Base-by-base conservation (phyloP, 768 basidiomycete genomes). In the Pleurotus citrinopileatus region DNA sequence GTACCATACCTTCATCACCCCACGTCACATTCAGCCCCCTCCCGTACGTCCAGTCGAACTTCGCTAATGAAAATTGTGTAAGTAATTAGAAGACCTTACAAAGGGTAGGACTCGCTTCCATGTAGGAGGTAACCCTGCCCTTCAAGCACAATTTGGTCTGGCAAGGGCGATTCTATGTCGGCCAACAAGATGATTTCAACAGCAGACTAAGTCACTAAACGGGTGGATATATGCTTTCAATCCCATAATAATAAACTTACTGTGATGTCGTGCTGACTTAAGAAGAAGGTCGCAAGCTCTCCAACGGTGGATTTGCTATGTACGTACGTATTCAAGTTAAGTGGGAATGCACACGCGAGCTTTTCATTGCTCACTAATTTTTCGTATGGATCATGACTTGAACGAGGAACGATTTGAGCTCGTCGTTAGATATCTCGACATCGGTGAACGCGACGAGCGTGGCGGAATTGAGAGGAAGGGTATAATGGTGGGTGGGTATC, bases 231-330 rank as follows among this genome's bases (percentile, higher is more conserved):
- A 7, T 46, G 27, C 29, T 3, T 34, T 12, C 22, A 17, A 43
- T 15, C 25, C 32, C 12, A 25, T 20, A 27, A 4, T 12, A 28
- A 42, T 23, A n/a, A 1, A 60, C 70, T 28, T 44, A 74, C 73
- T 2, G 71, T 69, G 23, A 75, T 74, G 25, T 74, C 71, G 22
- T 63, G 60, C 52, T 74, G 72, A 2, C 53, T 54, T 1, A 64
- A 52, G 45, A 66, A 69, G 50, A 70, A 73, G 2, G 53, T 54
- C 2, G 61, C 54, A 38, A 70, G 28, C 38, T 70, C 71, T 7
- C 58, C 60, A 13, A 65, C 53, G 4, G 51, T 55, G 13, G 63
- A 53, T 17, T 48, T 59, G 19, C 61, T 67, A 50, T n/a, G 8
- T 17, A 20, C 5, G 20, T n/a, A 13, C 13, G 0, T 0, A 37